Evolutionary conservation across 441 rosid genomes (phyloP), one percentile per base, ranked within the genome.

Genomic region (Populus hybrid): DNA sequence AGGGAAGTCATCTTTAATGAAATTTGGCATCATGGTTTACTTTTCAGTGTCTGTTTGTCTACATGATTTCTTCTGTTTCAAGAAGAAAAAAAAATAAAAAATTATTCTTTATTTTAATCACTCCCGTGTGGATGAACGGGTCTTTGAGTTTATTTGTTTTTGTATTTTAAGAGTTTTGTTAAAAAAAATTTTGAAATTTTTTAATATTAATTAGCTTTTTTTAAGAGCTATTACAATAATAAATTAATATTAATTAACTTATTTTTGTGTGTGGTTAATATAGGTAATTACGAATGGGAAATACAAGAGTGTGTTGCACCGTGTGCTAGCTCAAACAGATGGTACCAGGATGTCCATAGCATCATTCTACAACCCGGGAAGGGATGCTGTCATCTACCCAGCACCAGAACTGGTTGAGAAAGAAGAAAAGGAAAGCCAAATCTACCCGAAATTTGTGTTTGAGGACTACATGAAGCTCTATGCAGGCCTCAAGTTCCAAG

Each of bases 401-500:
- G 94, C 94, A 18, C 85, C 90, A 26, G 82, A 84, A 67, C 77
- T 92, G 73, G 81, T 84, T 7, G 90, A 74, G 38, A 82, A 90
- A 77, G 91, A 84, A 40, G 82, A 83, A 1, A 74, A 83, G 20
- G 38, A 77, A 11, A 64, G 64, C 23, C 82, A 66, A 24, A 36
- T 70, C 66, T 89, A 93, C 77, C 98, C 98, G 0, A 92, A 87
- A 77, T 93, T 92, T 66, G 91, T 89, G 84, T 93, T 93, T 26
- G 94, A 88, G 35, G 94, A 90, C 82, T 93, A 93, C 84, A 93
- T 93, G 98, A 88, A 90, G 75, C 88, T 88, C 69, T 93, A 93
- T 50, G 78, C 87, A 0, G 91, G 88, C 9, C 85, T 90, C 75
- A 93, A 93, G 87, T 93, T 93, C 75, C 87, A 90, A 76, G 88